Percentiles rank a stretch among this genome's conserved stretches.
These are phyloP conservation scores for Rubia occidens DNA, from an alignment of 305 asterid genomes.

Conservation along the genomic window DNA sequence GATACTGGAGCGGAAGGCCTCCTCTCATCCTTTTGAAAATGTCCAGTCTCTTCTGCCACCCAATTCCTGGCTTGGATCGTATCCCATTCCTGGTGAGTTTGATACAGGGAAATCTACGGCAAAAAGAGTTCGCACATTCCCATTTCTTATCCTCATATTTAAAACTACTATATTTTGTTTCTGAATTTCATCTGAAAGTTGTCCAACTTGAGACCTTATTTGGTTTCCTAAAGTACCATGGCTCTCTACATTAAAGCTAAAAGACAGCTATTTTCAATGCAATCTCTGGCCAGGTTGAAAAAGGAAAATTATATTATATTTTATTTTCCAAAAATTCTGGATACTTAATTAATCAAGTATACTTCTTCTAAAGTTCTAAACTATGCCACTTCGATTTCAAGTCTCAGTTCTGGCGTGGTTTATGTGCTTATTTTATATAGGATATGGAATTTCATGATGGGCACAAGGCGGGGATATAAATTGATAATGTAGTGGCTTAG, in stretches of 20 bases:
- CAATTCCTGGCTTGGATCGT: constrained; percentile 70
- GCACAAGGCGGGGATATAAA: no score
- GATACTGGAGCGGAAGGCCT: constrained; percentile 71
- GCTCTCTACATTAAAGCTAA: not conserved
- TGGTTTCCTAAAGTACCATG: not conserved
- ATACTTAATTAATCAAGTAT: not conserved
- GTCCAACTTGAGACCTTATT: constrained; percentile 8
- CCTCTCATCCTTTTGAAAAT: constrained; percentile 86
- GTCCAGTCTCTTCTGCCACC: constrained; percentile 72
- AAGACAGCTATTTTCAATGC: not conserved
- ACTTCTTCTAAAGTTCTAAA: not conserved
- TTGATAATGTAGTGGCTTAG: not conserved
- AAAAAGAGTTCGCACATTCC: not conserved
- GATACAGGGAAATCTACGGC: not conserved
- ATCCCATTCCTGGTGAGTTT: constrained; percentile 70
- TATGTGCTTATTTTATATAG: no score
- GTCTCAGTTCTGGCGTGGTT: no score
- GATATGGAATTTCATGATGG: not conserved
- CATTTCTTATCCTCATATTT: not conserved
- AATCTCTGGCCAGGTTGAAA: no score
- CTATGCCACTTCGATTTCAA: not conserved
- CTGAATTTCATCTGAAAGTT: not conserved
- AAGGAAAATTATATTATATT: no score
- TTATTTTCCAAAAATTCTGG: not conserved
- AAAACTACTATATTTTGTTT: not conserved